Evolutionary conservation across 2,329 filamentous ascomycete species (phyloP).

Genomic region (Cladorrhinum sp.): DNA sequence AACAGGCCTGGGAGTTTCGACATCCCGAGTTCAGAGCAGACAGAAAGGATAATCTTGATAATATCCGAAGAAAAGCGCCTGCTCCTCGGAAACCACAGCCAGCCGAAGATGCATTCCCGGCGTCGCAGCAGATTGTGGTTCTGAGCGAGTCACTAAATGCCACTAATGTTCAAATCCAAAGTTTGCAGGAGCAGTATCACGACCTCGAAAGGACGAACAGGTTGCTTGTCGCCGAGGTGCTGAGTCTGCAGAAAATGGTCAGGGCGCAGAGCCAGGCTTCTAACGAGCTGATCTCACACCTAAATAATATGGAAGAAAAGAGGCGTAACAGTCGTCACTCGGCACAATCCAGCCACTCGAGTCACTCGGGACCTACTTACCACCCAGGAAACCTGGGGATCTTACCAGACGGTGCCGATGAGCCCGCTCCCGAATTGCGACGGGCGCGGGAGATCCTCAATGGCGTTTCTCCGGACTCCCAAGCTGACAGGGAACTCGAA

Average conservation of each 20-base stretch:
- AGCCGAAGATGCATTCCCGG: conserved; percentile 69
- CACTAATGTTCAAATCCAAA: conserved; percentile 88
- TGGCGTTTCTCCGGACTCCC: conserved; percentile 49
- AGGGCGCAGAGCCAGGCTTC: conserved; percentile 57
- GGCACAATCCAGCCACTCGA: conserved; percentile 35
- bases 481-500: conserved; percentile 54
- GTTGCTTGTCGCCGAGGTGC: conserved; percentile 59
- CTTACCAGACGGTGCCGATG: conserved; percentile 46
- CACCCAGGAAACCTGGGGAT: conserved; percentile 42
- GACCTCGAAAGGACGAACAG: conserved; percentile 67
- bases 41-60: conserved; percentile 94
- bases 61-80: conserved; percentile 92
- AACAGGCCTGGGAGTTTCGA: conserved; percentile 89
- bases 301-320: conserved; percentile 48
- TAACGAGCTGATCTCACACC: conserved; percentile 55
- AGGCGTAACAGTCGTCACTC: conserved; percentile 42
- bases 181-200: conserved; percentile 78
- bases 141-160: conserved; percentile 85
- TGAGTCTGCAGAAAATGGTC: conserved; percentile 59
- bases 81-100: conserved; percentile 74
- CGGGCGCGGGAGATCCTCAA: conserved; percentile 56
- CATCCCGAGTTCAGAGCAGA: conserved; percentile 95
- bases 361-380: conserved; percentile 39
- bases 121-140: conserved; percentile 83
- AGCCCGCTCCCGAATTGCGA: conserved; percentile 50